Conservation (phyloP, 139 green algal genomes). For the Asterochloris sp. region DNA sequence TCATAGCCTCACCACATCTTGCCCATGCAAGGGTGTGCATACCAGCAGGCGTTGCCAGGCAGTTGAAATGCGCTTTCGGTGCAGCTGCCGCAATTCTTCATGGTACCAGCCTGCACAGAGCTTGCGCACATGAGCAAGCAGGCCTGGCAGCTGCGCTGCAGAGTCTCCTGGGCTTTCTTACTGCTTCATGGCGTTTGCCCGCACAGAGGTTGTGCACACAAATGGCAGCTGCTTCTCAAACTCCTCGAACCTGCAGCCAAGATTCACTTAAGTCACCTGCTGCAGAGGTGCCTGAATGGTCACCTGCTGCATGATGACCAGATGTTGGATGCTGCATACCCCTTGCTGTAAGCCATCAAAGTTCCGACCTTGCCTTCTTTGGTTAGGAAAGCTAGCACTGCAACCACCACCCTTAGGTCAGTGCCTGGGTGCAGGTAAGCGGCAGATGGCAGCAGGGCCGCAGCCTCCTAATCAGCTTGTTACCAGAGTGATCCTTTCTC, state of each 20-base stretch:
- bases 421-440: too few relatives aligned
- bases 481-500: slow-evolving; percentile 52
- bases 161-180: slow-evolving; percentile 8
- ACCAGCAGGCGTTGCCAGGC: not conserved
- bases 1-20: not conserved
- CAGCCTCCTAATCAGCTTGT: too few relatives aligned
- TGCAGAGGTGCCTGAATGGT: too few relatives aligned
- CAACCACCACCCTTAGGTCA: too few relatives aligned
- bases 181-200: slow-evolving; percentile 42
- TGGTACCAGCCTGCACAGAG: not conserved
- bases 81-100: not conserved
- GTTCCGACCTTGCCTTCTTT: slow-evolving; percentile 31
- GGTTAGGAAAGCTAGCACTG: slow-evolving; percentile 55
- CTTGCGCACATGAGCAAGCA: not conserved
- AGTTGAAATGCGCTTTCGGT: not conserved
- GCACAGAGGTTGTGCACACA: slow-evolving; percentile 61
- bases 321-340: too few relatives aligned
- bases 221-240: slow-evolving; percentile 55
- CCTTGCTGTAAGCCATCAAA: too few relatives aligned
- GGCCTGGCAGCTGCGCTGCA: not conserved
- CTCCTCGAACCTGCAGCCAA: slow-evolving; percentile 39
- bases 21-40: not conserved
- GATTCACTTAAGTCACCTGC: too few relatives aligned
- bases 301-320: too few relatives aligned
- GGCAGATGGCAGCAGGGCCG: too few relatives aligned